Evolutionary conservation across 1,284 basidiomycete genomes (phyloP), one percentile per base, ranked within the genome.

Genomic region (Cryptococcus hybrid): DNA sequence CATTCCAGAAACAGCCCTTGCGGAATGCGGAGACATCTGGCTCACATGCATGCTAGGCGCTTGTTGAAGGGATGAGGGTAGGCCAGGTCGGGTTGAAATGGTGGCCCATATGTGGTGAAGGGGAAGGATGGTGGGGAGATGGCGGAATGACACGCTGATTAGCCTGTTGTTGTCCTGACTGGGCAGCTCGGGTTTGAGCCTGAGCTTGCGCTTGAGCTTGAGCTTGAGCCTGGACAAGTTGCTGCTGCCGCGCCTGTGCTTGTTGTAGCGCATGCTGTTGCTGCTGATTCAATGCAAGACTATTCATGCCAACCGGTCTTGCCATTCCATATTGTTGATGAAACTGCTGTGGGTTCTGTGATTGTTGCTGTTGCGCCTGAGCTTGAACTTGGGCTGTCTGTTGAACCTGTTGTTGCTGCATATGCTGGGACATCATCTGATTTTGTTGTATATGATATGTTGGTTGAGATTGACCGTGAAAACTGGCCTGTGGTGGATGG

Each of bases 81-180:
- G 37, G 65, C 64, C 51, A 62, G 58, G n/a, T 65, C 68, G 57
- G 67, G 66, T 36, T 63, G 57, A 70, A 73, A 18, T 73, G 71
- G 51, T 74, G 73, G 12, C 67, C 56, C 44, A 76, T 51, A 58
- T 76, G 74, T 9, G 74, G 74, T 8, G 71, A 74, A 38, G 71
- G 69, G 7, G 66, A 65, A 3, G 70, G 70, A 52, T 71, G 70
- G 56, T 70, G 70, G 12, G 68, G 69, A n/a, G 65, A 65, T 15
- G 67, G 66, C 24, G 70, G 65, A 13, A 68, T 55, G 36, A 55
- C 58, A 30, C 59, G 62, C 45, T 58, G 59, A 36, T 63, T 59
- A 45, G 56, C 53, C 30, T 58, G 58, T 51, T 51, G 50, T 34
- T 51, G 52, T 43, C 59, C 55, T n/a, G 64, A 55, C 55, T 65